Conservation (phyloP, 805 yeast species). For the Kodamaea leandrae region DNA sequence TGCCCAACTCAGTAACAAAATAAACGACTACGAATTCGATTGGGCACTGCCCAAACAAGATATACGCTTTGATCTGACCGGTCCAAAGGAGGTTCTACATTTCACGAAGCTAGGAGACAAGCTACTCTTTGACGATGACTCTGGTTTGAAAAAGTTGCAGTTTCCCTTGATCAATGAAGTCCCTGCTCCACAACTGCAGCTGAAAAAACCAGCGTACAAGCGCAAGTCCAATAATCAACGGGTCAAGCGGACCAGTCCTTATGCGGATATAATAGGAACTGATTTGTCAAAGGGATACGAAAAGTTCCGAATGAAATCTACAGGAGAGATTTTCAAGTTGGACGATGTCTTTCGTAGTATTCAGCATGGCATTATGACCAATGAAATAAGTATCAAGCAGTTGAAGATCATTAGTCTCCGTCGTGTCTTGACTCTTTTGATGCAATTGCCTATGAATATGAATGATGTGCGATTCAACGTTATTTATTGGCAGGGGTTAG, state of each 20-base stretch:
- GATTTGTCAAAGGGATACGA: constrained; percentile 19
- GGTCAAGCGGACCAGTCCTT: constrained; percentile 8
- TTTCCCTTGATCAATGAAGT: neutral
- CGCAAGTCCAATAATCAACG: constrained; percentile 6
- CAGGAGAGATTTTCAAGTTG: constrained; percentile 15
- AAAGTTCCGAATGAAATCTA: constrained; percentile 11
- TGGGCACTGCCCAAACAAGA: neutral
- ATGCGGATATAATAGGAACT: constrained; percentile 17
- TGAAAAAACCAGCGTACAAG: constrained; percentile 6
- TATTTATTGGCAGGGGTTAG: constrained; percentile 17
- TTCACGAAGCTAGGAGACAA: constrained; percentile 5
- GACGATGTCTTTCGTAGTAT: constrained; percentile 16
- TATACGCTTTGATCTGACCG: neutral
- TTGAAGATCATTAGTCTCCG: constrained; percentile 18
- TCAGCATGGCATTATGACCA: constrained; percentile 10
- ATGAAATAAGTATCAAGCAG: constrained; percentile 3
- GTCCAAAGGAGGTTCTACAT: constrained; percentile 4
- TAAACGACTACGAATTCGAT: neutral
- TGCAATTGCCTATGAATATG: constrained; percentile 20
- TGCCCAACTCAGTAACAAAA: no score
- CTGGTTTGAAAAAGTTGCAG: constrained; percentile 7
- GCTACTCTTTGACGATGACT: constrained; percentile 7
- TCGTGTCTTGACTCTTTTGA: constrained; percentile 18
- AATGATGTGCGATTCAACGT: constrained; percentile 17
- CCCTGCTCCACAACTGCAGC: neutral